Base-by-base conservation (phyloP, 257 asterid species). In the Solanum sejunctum region DNA sequence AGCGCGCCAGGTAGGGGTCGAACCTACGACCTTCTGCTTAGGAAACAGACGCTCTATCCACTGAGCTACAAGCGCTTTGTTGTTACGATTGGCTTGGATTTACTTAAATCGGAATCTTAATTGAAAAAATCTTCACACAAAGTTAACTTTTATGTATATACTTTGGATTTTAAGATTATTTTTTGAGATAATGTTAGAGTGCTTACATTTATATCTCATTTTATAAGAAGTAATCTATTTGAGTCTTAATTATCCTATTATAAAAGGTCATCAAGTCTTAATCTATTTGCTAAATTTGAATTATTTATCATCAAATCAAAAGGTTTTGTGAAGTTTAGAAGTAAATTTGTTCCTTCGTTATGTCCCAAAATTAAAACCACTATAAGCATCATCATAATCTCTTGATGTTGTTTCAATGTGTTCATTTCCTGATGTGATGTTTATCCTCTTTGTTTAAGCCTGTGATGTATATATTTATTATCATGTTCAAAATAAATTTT, bases 1-100 rank as follows among this genome's bases (percentile, higher is more conserved):
- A 36, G 6, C 39, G 0, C 97, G 96, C 98, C 97, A 94, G 98
- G 97, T 92, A 94, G 98, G 96, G 98, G 94, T 93, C 95, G 97
- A 93, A 93, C 97, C 97, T 93, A 92, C 93, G 95, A 90, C 97
- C 91, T 94, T 96, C 97, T 93, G 98, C 98, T 96, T 93, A 93
- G 98, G 95, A 96, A 93, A 94, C 93, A 93, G 95, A 93, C 97
- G 95, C 98, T 94, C 97, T 94, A 93, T 94, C 98, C 99, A 91
- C 99, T 94, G 98, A 96, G 98, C 98, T 93, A 96, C 98, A 92
- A 92, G 97, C 97, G 95, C 97, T 43, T 49, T 0, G 41, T 36
- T 36, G 41, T 36, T 36, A 36, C 3, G 3, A 3, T 3, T 32
- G 0, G 3, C 36, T 3, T 32, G 36, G 3, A 32, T 32, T 32